Conservation (phyloP, 1,139 yeast genomes). For the Geotrichum macrosporum region DNA sequence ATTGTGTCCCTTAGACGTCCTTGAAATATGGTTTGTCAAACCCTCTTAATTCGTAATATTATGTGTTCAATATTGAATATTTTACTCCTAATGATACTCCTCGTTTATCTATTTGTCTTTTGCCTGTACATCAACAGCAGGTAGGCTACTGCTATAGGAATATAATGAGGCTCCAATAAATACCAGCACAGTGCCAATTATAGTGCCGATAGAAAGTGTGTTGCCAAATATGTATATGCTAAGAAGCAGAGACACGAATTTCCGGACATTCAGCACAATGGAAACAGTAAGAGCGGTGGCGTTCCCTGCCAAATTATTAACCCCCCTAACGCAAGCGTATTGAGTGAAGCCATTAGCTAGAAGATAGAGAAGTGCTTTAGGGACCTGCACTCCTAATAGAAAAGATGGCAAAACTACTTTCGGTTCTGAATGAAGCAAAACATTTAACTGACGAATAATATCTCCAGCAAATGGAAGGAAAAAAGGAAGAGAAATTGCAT, state of each 20-base stretch:
- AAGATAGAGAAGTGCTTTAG: constrained; percentile 24
- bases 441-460: constrained; percentile 24
- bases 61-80: no score
- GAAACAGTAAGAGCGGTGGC: constrained; percentile 60
- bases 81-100: no score
- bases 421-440: constrained; percentile 24
- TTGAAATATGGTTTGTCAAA: no score
- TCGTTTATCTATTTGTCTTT: constrained; percentile 14
- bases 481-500: constrained; percentile 54
- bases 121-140: neutral
- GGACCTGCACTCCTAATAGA: neutral
- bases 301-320: constrained; percentile 54
- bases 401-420: constrained; percentile 6
- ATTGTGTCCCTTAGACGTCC: no score
- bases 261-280: constrained; percentile 55
- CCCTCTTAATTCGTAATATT: no score
- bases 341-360: constrained; percentile 55
- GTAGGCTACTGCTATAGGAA: constrained; percentile 21
- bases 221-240: constrained; percentile 51
- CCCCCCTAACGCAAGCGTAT: constrained; percentile 62
- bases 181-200: constrained; percentile 49
- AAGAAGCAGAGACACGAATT: constrained; percentile 54
- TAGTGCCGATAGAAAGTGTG: constrained; percentile 39
- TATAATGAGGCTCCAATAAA: constrained; percentile 54
- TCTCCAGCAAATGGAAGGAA: constrained; percentile 42